Conservation (phyloP, 768 basidiomycete species). For the Pleurotus citrinopileatus region DNA sequence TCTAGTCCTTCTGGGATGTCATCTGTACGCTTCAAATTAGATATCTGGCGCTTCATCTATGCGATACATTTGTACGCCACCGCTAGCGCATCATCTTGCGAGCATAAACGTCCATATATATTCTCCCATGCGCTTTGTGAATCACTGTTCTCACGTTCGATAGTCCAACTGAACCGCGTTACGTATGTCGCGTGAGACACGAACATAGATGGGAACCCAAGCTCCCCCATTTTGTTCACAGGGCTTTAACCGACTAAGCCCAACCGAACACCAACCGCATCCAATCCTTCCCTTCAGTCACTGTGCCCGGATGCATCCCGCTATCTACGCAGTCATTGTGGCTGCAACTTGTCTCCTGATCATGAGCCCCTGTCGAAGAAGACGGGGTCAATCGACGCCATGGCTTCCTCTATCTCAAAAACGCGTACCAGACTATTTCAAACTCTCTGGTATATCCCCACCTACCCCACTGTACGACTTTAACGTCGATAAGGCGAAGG, state of each 20-base stretch:
- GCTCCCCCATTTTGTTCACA: too few relatives aligned
- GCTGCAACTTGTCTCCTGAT: background rate
- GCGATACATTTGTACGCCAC: too few relatives aligned
- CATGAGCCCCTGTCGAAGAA: background rate
- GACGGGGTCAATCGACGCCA: background rate
- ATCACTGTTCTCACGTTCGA: too few relatives aligned
- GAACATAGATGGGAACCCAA: too few relatives aligned
- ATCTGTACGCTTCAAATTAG: background rate
- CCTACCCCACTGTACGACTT: conserved; percentile 41
- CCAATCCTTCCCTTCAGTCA: background rate
- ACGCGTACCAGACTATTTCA: conserved; percentile 31
- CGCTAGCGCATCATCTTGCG: too few relatives aligned
- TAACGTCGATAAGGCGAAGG: conserved; percentile 36
- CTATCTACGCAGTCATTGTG: background rate
- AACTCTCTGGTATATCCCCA: conserved; percentile 40
- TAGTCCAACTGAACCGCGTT: too few relatives aligned
- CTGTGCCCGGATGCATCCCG: background rate
- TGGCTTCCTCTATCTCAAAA: background rate
- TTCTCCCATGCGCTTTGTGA: too few relatives aligned
- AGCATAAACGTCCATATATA: too few relatives aligned
- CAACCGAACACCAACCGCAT: too few relatives aligned
- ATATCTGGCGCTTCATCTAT: background rate
- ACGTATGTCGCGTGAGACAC: too few relatives aligned
- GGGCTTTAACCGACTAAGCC: too few relatives aligned
- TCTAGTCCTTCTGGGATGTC: background rate